Percentiles rank a stretch among this genome's conserved stretches.
phyloP scores from a whole-genome alignment of 2,329 filamentous ascomycete genomes.

The Neonectria coccinea region DNA sequence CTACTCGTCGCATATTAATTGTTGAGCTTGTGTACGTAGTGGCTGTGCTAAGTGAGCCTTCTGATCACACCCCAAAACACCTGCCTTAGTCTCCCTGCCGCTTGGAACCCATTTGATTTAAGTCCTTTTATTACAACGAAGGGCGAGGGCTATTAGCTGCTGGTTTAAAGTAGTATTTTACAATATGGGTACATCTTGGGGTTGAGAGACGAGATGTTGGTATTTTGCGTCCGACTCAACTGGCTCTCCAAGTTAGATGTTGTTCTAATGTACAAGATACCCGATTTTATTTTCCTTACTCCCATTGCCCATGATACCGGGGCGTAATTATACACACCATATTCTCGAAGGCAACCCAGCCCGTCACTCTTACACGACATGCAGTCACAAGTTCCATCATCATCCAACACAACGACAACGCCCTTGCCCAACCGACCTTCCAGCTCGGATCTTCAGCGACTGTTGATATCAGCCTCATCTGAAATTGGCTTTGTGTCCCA shows the following conservation, averaged over 20 bases:
- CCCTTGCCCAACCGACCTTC: background rate
- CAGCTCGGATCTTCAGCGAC: background rate
- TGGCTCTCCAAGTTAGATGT: background rate
- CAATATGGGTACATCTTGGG: background rate
- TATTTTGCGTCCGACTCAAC: conserved; percentile 1
- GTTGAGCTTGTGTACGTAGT: no score
- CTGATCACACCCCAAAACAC: no score
- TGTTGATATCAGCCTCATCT: no score
- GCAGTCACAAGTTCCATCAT: background rate
- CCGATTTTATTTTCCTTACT: background rate
- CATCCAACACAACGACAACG: background rate
- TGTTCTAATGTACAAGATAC: conserved; percentile 15
- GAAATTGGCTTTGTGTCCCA: conserved; percentile 51
- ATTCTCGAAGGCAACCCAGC: background rate
- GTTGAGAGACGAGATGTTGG: conserved; percentile 14
- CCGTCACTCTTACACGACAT: background rate
- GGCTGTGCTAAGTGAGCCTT: no score
- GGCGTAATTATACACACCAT: background rate
- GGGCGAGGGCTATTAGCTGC: no score
- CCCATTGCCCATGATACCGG: background rate
- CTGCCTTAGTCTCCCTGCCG: no score
- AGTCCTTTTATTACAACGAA: no score
- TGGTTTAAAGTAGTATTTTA: background rate
- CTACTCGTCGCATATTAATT: no score
- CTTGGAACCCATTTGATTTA: no score